Percentiles rank a stretch among this genome's conserved stretches.
phyloP scores from a whole-genome alignment of 768 basidiomycete species.

The Hypholoma sublateritium region DNA sequence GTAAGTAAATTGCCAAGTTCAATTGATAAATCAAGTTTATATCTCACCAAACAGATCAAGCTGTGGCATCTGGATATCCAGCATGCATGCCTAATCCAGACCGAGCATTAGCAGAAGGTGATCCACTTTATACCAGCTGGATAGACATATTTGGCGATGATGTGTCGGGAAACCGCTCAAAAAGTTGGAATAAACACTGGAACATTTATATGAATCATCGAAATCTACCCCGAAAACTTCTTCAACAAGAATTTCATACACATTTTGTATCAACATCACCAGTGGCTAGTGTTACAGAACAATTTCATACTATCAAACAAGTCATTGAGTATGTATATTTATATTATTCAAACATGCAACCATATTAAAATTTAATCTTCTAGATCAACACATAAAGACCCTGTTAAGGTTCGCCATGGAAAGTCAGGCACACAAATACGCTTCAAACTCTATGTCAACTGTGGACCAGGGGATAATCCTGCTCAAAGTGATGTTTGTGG shows the following conservation, averaged over 20 bases:
- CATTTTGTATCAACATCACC: slow-evolving; percentile 40
- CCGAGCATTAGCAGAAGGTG: slow-evolving; percentile 25
- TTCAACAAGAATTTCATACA: slow-evolving; percentile 35
- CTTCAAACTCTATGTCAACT: slow-evolving; percentile 26
- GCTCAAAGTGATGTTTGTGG: slow-evolving; percentile 34
- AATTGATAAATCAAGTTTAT: no score
- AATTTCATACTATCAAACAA: slow-evolving; percentile 31
- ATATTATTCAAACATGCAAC: background rate
- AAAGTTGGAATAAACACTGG: slow-evolving; percentile 46
- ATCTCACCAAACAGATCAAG: no score
- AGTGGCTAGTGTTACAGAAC: slow-evolving; percentile 33
- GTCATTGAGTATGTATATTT: slow-evolving; percentile 31
- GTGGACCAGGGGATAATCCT: slow-evolving; percentile 37
- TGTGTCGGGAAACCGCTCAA: slow-evolving; percentile 42
- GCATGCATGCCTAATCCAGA: slow-evolving; percentile 33
- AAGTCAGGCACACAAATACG: slow-evolving; percentile 18
- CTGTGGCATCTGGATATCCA: slow-evolving; percentile 8
- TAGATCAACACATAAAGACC: slow-evolving; percentile 30
- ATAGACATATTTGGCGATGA: slow-evolving; percentile 38
- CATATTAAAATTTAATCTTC: background rate
- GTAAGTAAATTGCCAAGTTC: no score
- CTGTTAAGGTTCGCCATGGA: slow-evolving; percentile 30
- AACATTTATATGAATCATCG: slow-evolving; percentile 38
- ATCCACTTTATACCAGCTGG: slow-evolving; percentile 30
- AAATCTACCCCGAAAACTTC: slow-evolving; percentile 32